A percentile compares a stretch with the other conserved stretches of the same genome.
phyloP scores from a whole-genome alignment of 2,329 filamentous ascomycete species.

The Trichoderma sp. region DNA sequence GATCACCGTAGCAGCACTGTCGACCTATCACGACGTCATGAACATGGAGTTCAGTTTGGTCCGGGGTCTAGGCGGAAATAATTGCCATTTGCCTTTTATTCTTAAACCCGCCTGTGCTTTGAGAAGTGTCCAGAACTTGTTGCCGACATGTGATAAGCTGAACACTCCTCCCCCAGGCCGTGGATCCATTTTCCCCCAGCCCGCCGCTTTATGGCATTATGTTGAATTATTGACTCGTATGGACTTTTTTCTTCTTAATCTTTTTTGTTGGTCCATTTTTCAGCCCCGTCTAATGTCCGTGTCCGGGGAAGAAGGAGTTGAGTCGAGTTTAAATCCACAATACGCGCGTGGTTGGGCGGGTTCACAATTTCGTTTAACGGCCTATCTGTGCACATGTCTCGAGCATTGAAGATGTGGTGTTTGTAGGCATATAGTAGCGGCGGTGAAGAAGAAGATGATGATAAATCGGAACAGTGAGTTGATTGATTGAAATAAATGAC shows the following conservation, averaged over 20 bases:
- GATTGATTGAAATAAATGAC: neutral
- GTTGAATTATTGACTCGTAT: conserved; percentile 47
- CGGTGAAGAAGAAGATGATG: neutral
- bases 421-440: neutral
- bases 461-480: neutral
- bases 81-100: neutral
- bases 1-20: conserved; percentile 37
- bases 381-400: conserved; percentile 45
- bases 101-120: neutral
- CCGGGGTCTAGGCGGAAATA: neutral
- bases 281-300: conserved; percentile 35
- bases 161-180: conserved; percentile 45
- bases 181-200: conserved; percentile 41
- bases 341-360: conserved; percentile 40
- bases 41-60: conserved; percentile 30
- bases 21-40: conserved; percentile 36
- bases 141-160: conserved; percentile 44
- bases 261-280: conserved; percentile 27
- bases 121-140: neutral
- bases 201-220: conserved; percentile 46
- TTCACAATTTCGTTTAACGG: conserved; percentile 43
- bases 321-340: conserved; percentile 36
- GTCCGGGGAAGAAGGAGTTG: conserved; percentile 43
- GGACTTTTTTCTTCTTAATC: neutral
- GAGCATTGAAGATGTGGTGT: conserved; percentile 37